Evolutionary conservation across 345 rosid species (phyloP), one percentile per base, ranked within the genome.

Genomic region (Rubroshorea leprosula): DNA sequence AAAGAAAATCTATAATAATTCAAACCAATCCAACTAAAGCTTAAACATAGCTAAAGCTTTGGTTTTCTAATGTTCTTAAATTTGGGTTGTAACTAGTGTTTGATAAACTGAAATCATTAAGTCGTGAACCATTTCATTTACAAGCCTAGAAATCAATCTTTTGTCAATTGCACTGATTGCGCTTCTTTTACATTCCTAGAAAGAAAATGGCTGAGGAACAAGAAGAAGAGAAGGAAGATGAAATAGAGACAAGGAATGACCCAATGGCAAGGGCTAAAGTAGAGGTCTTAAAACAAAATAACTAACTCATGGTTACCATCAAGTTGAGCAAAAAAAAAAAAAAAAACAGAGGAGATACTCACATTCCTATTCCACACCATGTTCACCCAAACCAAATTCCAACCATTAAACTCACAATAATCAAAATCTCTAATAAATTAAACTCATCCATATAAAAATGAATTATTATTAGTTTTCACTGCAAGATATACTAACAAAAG

Each of bases 211-310:
- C 90, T 0, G 64, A 92, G 69, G 95, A 86, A 21, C 79, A 80
- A 55, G 85, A 89, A 73, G 99, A 97, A 0, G 99, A 92, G 71
- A 85, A 80, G 61, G 99, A 92, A 24, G 98, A 89, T 17, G 97
- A 85, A 20, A 55, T 71, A 11, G 84, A 74, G 20, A 61, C 57
- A 20, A 90, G 71, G 60, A 85, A 78, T 65, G 96, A 92, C 55
- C 90, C 93, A 0, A 92, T 89, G 93, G 96, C 84, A 0, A 79
- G 38, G 67, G 90, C 83, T 6, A 93, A 89, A 73, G 98, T 81
- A 2, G 82, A 86, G 49, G 81, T 65, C 64, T 61, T 77, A 71
- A 70, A 64, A 7, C 72, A 72, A 45, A 69, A 57, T 39, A 66
- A 25, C 58, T 62, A 62, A 49, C 50, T 29, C 26, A 41, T 14